phyloP scores from a whole-genome alignment of 139 green algal genomes.

The Coelastrella sp. region DNA sequence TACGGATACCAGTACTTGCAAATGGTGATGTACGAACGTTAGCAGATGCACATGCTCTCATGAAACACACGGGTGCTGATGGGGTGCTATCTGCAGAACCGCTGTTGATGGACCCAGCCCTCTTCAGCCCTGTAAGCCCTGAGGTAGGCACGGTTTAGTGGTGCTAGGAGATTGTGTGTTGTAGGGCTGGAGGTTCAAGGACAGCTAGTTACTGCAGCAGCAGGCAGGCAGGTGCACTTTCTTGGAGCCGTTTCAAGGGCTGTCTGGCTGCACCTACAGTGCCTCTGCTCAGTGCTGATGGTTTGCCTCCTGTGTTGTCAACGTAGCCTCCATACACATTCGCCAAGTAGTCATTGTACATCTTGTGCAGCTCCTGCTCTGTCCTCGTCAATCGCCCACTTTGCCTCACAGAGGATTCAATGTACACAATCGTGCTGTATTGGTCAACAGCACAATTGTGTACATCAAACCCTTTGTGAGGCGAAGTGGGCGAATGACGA shows the following conservation, averaged over 20 bases:
- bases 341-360: no score
- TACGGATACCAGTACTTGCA: constrained; percentile 83
- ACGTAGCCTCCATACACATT: no score
- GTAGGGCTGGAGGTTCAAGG: not conserved
- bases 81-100: constrained; percentile 90
- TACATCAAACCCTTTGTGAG: no score
- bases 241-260: no score
- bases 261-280: no score
- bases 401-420: no score
- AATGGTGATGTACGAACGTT: constrained; percentile 91
- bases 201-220: not conserved
- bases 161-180: not conserved
- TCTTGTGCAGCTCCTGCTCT: not conserved
- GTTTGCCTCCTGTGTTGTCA: no score
- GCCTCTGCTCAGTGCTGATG: no score
- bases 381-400: not conserved
- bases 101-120: constrained; percentile 86
- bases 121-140: constrained; percentile 70
- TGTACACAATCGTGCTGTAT: no score
- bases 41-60: constrained; percentile 73
- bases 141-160: not conserved
- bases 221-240: not conserved
- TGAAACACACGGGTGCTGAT: constrained; percentile 85
- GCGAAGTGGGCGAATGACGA: no score
- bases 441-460: no score